Evolutionary conservation across 2,329 filamentous ascomycete genomes (phyloP).

Genomic region (Cercospora canescens): DNA sequence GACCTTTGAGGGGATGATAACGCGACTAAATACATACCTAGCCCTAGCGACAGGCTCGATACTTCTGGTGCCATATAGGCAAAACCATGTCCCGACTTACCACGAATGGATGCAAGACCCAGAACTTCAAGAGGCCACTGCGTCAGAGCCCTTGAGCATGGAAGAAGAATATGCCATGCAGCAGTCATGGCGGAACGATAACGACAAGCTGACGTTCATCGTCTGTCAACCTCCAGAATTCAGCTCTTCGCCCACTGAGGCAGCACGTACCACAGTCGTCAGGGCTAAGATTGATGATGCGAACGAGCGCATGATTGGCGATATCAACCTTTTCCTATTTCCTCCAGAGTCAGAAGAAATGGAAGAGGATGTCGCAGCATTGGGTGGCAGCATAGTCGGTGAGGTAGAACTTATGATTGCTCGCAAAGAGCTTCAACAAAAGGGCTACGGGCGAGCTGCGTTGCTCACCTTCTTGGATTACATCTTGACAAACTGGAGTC

Average conservation of each 20-base stretch:
- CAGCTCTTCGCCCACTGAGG: neutral
- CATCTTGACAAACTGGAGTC: conserved; percentile 54
- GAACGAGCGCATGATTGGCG: conserved; percentile 50
- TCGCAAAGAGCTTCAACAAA: conserved; percentile 53
- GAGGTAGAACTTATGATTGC: conserved; percentile 91
- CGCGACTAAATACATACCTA: neutral
- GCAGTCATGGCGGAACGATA: conserved; percentile 75
- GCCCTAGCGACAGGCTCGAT: conserved; percentile 56
- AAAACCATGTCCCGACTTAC: conserved; percentile 78
- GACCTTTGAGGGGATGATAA: neutral
- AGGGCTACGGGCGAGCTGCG: conserved; percentile 65
- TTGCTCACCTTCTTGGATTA: conserved; percentile 71
- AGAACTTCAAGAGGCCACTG: conserved; percentile 79
- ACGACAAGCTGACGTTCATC: conserved; percentile 92
- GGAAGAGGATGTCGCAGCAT: conserved; percentile 42
- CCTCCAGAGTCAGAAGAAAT: conserved; percentile 49
- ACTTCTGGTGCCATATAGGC: conserved; percentile 80
- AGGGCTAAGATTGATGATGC: conserved; percentile 54
- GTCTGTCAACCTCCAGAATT: conserved; percentile 56
- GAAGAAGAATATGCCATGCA: conserved; percentile 90
- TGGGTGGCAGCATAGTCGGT: conserved; percentile 51
- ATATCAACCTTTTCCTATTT: conserved; percentile 70
- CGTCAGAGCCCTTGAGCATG: conserved; percentile 79
- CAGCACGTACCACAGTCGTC: conserved; percentile 21
- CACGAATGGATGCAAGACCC: conserved; percentile 90